phyloP scores from a whole-genome alignment of 2,329 filamentous ascomycete species.

The Aspergillus jensenii region DNA sequence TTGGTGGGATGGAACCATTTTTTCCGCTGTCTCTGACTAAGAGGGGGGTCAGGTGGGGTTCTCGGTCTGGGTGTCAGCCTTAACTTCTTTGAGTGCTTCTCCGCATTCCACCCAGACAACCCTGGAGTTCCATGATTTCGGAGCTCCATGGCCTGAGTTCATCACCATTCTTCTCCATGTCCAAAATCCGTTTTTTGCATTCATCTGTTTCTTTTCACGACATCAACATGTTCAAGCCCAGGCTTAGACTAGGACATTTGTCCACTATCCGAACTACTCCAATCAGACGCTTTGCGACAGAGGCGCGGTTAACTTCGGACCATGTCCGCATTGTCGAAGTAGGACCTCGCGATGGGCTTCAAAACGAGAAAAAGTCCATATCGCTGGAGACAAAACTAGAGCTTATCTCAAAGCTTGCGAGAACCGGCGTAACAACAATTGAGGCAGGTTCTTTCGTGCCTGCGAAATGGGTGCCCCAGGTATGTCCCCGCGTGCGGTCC shows the following conservation, averaged over 20 bases:
- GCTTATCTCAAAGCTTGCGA: constrained; percentile 48
- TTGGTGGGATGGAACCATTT: constrained; percentile 17
- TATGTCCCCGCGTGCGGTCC: constrained; percentile 23
- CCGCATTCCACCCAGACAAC: constrained; percentile 23
- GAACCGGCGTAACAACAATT: constrained; percentile 51
- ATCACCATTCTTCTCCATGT: neutral
- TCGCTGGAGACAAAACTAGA: constrained; percentile 50
- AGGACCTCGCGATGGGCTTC: constrained; percentile 53
- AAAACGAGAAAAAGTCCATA: constrained; percentile 54
- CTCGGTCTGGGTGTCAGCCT: neutral
- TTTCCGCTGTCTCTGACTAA: constrained; percentile 15
- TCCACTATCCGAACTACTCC: constrained; percentile 25
- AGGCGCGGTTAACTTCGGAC: constrained; percentile 45
- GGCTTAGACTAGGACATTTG: constrained; percentile 29
- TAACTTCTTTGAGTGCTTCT: constrained; percentile 22
- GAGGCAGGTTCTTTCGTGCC: constrained; percentile 56
- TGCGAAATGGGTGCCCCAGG: constrained; percentile 56
- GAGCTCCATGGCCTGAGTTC: constrained; percentile 10
- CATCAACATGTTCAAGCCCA: constrained; percentile 27
- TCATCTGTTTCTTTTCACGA: neutral
- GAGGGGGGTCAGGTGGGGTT: constrained; percentile 22
- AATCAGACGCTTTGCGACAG: constrained; percentile 36
- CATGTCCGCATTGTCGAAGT: constrained; percentile 56
- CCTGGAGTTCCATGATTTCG: neutral
- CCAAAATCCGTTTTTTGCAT: neutral